Conservation (phyloP, 352 stramenopile genomes). For the Globisporangium nagaii region DNA sequence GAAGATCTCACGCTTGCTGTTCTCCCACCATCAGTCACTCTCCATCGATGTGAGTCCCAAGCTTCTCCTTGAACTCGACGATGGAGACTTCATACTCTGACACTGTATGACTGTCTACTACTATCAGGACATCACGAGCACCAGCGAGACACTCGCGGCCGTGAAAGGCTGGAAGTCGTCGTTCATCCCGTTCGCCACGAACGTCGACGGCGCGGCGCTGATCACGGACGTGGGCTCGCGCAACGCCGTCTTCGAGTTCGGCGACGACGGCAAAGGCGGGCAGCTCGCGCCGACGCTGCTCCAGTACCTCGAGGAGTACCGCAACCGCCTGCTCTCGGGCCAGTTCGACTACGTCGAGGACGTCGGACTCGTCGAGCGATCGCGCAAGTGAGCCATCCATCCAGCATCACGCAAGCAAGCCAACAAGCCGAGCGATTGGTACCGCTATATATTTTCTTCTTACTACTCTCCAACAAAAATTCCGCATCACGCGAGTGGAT, state of each 20-base stretch:
- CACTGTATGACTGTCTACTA: not conserved
- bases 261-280: conserved; percentile 50
- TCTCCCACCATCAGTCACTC: conserved; percentile 31
- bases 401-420: not conserved
- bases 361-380: conserved; percentile 74
- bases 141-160: conserved; percentile 33
- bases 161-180: conserved; percentile 52
- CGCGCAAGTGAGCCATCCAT: conserved; percentile 33
- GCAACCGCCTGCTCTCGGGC: conserved; percentile 73
- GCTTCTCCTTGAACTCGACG: not conserved
- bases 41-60: conserved; percentile 38
- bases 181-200: conserved; percentile 67
- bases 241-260: conserved; percentile 66
- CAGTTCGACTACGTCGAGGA: conserved; percentile 83
- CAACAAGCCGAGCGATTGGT: not conserved
- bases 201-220: conserved; percentile 62
- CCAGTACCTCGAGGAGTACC: conserved; percentile 73
- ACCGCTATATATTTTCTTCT: not conserved
- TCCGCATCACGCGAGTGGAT: not conserved
- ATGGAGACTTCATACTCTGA: not conserved
- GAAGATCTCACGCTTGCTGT: too few species aligned
- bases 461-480: not conserved
- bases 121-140: conserved; percentile 58
- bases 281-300: conserved; percentile 49
- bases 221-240: conserved; percentile 44